phyloP scores from a whole-genome alignment of 2,329 filamentous ascomycete species.

The Penicillium sp. region DNA sequence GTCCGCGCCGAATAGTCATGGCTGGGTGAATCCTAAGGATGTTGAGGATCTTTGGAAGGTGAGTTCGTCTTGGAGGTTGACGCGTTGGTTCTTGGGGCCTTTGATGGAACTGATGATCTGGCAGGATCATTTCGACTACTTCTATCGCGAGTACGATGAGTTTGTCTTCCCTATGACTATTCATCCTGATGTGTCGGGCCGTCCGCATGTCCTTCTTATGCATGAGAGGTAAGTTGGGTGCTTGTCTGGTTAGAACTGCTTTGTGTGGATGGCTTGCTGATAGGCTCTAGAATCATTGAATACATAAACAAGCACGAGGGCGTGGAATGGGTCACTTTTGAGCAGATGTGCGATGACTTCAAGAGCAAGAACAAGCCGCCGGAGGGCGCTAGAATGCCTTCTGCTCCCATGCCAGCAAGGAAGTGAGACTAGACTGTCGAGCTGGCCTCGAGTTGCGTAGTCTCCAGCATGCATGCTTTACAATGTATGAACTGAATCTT shows the following conservation, averaged over 20 bases:
- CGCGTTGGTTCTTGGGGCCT: too few species aligned
- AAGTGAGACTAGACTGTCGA: too few species aligned
- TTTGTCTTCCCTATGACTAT: slow-evolving; percentile 71
- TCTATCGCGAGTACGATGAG: slow-evolving; percentile 66
- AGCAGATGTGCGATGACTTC: slow-evolving; percentile 21
- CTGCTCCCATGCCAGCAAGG: too few species aligned
- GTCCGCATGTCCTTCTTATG: slow-evolving; percentile 66
- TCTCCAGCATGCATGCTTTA: too few species aligned
- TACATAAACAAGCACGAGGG: slow-evolving; percentile 26
- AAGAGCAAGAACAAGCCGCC: slow-evolving; percentile 19
- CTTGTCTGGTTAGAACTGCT: too few species aligned
- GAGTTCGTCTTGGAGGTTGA: too few species aligned
- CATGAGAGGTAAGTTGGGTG: slow-evolving; percentile 54
- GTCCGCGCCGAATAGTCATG: slow-evolving; percentile 43
- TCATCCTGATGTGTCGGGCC: slow-evolving; percentile 63
- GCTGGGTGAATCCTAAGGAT: slow-evolving; percentile 50
- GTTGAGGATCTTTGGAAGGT: slow-evolving; percentile 50
- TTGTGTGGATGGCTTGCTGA: too few species aligned
- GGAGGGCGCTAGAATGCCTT: too few species aligned
- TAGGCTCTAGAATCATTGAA: slow-evolving; percentile 19
- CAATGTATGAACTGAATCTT: too few species aligned
- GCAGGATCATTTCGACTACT: slow-evolving; percentile 56
- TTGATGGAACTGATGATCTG: too few species aligned
- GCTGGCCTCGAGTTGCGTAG: too few species aligned
- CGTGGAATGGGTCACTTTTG: slow-evolving; percentile 24